Conservation (phyloP, 106 monocot species). For the Allium sativum region DNA sequence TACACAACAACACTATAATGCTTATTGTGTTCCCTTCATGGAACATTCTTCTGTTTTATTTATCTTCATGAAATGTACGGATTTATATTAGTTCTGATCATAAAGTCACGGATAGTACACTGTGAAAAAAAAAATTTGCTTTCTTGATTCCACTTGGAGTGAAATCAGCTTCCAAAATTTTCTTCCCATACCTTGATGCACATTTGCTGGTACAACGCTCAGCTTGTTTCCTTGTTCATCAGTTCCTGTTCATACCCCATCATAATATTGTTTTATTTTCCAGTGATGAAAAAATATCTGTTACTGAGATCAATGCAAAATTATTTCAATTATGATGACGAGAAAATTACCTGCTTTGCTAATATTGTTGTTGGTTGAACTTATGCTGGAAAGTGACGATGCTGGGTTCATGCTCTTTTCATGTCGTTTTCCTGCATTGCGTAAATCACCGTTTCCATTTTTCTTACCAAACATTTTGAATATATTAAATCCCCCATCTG, state of each 20-base stretch:
- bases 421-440: slow-evolving; percentile 19
- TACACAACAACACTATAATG: too few species aligned
- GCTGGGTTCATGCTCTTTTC: slow-evolving; percentile 17
- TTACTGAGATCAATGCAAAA: too few species aligned
- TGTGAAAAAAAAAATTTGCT: too few species aligned
- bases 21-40: too few species aligned
- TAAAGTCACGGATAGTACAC: too few species aligned
- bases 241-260: not conserved
- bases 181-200: not conserved
- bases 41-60: too few species aligned
- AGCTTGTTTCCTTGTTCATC: not conserved
- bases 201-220: not conserved
- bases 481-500: slow-evolving; percentile 59
- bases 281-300: too few species aligned
- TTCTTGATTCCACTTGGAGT: too few species aligned
- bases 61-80: too few species aligned
- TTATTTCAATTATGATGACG: too few species aligned
- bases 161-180: not conserved
- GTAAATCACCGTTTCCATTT: slow-evolving; percentile 18
- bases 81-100: too few species aligned
- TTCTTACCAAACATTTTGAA: slow-evolving; percentile 45
- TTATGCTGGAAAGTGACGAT: slow-evolving; percentile 25
- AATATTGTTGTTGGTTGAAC: slow-evolving; percentile 14
- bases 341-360: slow-evolving; percentile 30
- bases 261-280: not conserved